Percentiles rank a stretch among this genome's conserved stretches.
Evolutionary conservation across 78 protist genomes (phyloP).

Genomic region (Pigoraptor vietnamica): DNA sequence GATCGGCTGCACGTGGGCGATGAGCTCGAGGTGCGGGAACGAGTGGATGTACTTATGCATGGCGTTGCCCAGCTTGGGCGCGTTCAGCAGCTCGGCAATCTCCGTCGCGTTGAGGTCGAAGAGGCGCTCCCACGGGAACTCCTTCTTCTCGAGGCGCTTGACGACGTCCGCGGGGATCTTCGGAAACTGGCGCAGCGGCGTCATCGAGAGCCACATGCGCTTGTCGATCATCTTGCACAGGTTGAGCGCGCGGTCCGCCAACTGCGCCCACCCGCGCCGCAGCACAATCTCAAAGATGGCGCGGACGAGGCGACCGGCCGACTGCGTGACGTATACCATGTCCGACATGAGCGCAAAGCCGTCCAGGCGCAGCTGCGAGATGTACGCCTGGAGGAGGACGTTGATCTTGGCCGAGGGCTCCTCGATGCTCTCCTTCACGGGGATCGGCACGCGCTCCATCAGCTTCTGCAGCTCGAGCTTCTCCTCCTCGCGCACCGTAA

Average conservation of each 20-base stretch:
- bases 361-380: slow-evolving; percentile 83
- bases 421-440: slow-evolving; percentile 78
- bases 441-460: slow-evolving; percentile 92
- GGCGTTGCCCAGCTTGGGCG: slow-evolving; percentile 57
- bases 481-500: slow-evolving; percentile 95
- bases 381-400: slow-evolving; percentile 96
- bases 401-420: slow-evolving; percentile 81
- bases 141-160: slow-evolving; percentile 75
- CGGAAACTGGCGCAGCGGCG: slow-evolving; percentile 95
- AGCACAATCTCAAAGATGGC: slow-evolving; percentile 91
- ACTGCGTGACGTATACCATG: slow-evolving; percentile 97
- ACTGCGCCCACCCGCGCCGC: slow-evolving; percentile 91
- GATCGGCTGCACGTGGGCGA: slow-evolving; percentile 89
- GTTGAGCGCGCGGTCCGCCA: slow-evolving; percentile 65
- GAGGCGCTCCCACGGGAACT: slow-evolving; percentile 79
- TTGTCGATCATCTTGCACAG: slow-evolving; percentile 88
- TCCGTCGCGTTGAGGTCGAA: slow-evolving; percentile 69
- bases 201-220: slow-evolving; percentile 89
- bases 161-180: slow-evolving; percentile 69
- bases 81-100: slow-evolving; percentile 59
- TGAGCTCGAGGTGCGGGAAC: slow-evolving; percentile 81
- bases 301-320: slow-evolving; percentile 89
- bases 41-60: slow-evolving; percentile 71
- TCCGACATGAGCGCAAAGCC: slow-evolving; percentile 95
- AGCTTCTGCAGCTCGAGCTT: slow-evolving; percentile 83